Evolutionary conservation across 345 rosid species (phyloP), one percentile per base, ranked within the genome.

Genomic region (Boechera divaricarpa): DNA sequence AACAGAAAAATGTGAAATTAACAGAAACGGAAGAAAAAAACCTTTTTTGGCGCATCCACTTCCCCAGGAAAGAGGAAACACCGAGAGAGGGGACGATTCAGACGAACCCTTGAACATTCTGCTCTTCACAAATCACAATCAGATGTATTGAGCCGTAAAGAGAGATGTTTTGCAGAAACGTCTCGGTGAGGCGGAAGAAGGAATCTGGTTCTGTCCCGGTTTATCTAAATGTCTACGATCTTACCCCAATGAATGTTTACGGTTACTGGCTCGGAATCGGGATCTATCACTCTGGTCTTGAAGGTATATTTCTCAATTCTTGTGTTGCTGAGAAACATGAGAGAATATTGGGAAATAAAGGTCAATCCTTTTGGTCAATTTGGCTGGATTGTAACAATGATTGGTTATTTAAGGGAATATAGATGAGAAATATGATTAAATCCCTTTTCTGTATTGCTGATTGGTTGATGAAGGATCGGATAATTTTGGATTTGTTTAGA

Each of bases 181-280:
- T 71, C 15, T 64, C 41, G 41, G 56, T 51, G 49, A 72, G 63
- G 44, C 47, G 31, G 49, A 78, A 82, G 65, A 79, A 84, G 48
- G 65, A 72, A 31, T 10, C 77, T 58, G 81, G 73, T 1, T 57
- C 56, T 12, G 77, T 39, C 26, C 82, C 74, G 53, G 94, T 94
- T 80, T 7, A 79, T 41, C 81, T 94, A 39, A 21, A 21, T 21
- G 24, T 21, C 24, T 21, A 21, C 24, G 24, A 21, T 21, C 24
- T 21, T 21, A 21, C 24, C 24, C 24, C 24, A 21, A 21, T 21
- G 24, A 21, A 21, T 21, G 24, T 21, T 21, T 21, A 21, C 24
- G 24, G 24, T 21, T 21, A 21, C 24, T 21, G 24, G 24, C 24
- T 21, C 24, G 24, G 24, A 21, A 21, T 21, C 24, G 24, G 24